These are phyloP conservation scores for Lizonia empirigonia DNA, from an alignment of 2,329 filamentous ascomycete genomes.

Conservation along the genomic window DNA sequence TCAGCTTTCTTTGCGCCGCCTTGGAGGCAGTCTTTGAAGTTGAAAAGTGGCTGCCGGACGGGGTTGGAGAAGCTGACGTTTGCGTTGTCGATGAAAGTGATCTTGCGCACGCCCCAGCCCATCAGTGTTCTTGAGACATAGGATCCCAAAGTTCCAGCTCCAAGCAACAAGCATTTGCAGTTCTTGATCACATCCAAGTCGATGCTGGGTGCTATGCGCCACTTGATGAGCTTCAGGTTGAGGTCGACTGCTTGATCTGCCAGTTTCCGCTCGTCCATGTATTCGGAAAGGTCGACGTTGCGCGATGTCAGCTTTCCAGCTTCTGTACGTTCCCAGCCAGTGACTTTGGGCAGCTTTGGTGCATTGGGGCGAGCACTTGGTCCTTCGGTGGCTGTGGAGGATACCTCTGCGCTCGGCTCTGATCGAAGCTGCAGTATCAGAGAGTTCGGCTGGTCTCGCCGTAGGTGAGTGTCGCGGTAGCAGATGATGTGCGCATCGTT, in stretches of 20 bases:
- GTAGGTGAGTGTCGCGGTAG: conserved; percentile 81
- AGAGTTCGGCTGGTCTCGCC: conserved; percentile 80
- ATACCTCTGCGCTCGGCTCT: conserved; percentile 21
- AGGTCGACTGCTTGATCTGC: conserved; percentile 95
- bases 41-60: conserved; percentile 90
- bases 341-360: conserved; percentile 79
- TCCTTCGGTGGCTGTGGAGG: conserved; percentile 12
- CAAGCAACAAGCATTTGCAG: conserved; percentile 87
- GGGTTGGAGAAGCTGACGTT: conserved; percentile 95
- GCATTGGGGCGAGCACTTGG: conserved; percentile 30
- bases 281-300: conserved; percentile 82
- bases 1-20: conserved; percentile 85
- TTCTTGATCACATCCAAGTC: conserved; percentile 87
- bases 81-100: conserved; percentile 95
- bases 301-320: conserved; percentile 78
- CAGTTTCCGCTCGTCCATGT: conserved; percentile 86
- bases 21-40: conserved; percentile 83
- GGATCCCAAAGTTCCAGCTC: conserved; percentile 89
- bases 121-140: conserved; percentile 92
- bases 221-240: conserved; percentile 98
- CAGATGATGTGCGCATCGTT: conserved; percentile 82
- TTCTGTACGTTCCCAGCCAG: conserved; percentile 90
- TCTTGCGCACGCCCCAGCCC: conserved; percentile 94
- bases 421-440: conserved; percentile 65
- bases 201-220: conserved; percentile 88